Evolutionary conservation across 305 asterid species (phyloP).

Genomic region (Salvia sclarea): DNA sequence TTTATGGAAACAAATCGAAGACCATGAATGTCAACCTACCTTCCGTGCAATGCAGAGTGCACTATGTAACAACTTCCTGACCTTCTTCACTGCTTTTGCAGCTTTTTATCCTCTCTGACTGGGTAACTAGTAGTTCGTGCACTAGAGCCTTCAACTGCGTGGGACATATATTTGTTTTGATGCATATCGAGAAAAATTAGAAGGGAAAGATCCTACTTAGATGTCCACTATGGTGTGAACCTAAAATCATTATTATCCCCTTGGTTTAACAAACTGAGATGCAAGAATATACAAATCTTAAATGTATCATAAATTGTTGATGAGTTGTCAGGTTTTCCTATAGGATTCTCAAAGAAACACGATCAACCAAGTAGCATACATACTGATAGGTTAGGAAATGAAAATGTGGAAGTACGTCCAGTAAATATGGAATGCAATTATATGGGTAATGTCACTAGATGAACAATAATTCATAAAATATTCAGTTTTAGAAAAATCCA

Average conservation of each 20-base stretch:
- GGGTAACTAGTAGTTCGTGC: constrained; percentile 68
- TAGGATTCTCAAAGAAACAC: not conserved
- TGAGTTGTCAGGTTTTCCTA: not conserved
- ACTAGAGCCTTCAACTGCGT: constrained; percentile 71
- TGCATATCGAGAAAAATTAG: not conserved
- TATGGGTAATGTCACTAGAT: not conserved
- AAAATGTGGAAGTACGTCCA: not conserved
- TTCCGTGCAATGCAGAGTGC: not conserved
- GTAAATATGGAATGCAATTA: not conserved
- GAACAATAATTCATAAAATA: not conserved
- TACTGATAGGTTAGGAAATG: not conserved
- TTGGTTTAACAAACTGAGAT: not conserved
- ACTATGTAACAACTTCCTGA: constrained; percentile 29
- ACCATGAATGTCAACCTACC: constrained; percentile 10
- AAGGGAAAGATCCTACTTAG: not conserved
- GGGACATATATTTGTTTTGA: constrained; percentile 20
- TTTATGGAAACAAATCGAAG: not conserved
- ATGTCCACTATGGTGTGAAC: not conserved
- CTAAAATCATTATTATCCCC: not conserved
- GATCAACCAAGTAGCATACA: not conserved
- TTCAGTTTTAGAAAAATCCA: not conserved
- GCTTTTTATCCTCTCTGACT: constrained; percentile 51
- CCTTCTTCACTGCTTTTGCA: constrained; percentile 39
- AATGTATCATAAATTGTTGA: not conserved
- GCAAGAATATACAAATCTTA: not conserved